These are phyloP conservation scores for Mycena vitilis DNA, from an alignment of 768 basidiomycete genomes.

Conservation along the genomic window DNA sequence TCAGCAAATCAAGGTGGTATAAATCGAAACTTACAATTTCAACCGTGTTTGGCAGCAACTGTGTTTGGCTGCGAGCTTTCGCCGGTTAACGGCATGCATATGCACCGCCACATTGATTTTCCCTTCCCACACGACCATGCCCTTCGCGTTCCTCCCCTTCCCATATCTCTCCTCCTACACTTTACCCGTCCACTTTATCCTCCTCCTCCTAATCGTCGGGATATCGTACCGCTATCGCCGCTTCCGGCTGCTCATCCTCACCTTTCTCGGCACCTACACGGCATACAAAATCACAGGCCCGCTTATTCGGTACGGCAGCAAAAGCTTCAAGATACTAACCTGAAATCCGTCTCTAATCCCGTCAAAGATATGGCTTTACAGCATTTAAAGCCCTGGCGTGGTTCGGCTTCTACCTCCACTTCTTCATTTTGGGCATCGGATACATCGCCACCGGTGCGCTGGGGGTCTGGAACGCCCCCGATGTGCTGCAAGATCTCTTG, in stretches of 20 bases:
- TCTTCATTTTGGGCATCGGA: constrained; percentile 44
- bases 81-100: no score
- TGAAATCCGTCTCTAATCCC: background rate
- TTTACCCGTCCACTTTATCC: constrained; percentile 30
- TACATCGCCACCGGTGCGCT: constrained; percentile 39
- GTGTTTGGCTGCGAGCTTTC: no score
- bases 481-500: constrained; percentile 27
- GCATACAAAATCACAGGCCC: constrained; percentile 43
- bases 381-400: constrained; percentile 47
- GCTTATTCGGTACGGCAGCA: constrained; percentile 28
- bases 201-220: constrained; percentile 39
- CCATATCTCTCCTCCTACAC: constrained; percentile 26
- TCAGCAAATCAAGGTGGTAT: no score
- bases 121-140: constrained; percentile 21
- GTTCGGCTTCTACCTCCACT: constrained; percentile 52
- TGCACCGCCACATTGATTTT: no score
- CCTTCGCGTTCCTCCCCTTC: constrained; percentile 37
- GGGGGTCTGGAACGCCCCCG: constrained; percentile 27
- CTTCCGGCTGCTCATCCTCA: constrained; percentile 44
- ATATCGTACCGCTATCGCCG: constrained; percentile 46
- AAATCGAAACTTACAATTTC: no score
- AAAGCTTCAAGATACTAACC: background rate
- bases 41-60: no score
- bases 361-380: constrained; percentile 35
- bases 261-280: constrained; percentile 43